Conservation (phyloP, 1,139 yeast species). For the Debaryomyces subglobosus region DNA sequence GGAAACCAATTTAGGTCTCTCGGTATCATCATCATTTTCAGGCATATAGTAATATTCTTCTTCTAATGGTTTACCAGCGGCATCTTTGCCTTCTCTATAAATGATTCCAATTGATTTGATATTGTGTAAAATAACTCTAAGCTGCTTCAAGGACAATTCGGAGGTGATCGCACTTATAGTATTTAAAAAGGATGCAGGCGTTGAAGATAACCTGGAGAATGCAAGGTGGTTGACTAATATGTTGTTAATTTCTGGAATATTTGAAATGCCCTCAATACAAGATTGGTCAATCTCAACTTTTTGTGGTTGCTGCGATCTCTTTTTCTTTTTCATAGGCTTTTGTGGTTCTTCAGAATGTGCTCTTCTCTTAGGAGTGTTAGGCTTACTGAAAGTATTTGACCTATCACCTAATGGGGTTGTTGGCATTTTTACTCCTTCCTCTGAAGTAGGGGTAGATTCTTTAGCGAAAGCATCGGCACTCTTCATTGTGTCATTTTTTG, state of each 20-base stretch:
- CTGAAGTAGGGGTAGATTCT: constrained; percentile 8
- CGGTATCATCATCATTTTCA: constrained; percentile 73
- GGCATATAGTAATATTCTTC: constrained; percentile 91
- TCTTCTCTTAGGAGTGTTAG: constrained; percentile 23
- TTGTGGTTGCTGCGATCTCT: constrained; percentile 11
- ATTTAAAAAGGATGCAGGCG: constrained; percentile 73
- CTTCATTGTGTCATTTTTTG: background rate
- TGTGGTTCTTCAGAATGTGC: constrained; percentile 37
- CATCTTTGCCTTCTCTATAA: constrained; percentile 88
- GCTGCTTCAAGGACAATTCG: constrained; percentile 46
- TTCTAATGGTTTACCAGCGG: constrained; percentile 92
- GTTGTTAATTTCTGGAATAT: constrained; percentile 57
- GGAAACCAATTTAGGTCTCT: constrained; percentile 69
- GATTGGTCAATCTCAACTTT: constrained; percentile 28
- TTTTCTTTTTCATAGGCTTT: constrained; percentile 14
- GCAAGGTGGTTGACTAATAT: constrained; percentile 84
- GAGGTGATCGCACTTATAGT: constrained; percentile 57
- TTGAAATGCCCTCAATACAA: constrained; percentile 36
- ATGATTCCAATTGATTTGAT: constrained; percentile 77
- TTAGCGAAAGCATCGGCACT: background rate
- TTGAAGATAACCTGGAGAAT: constrained; percentile 82
- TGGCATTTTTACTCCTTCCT: constrained; percentile 12
- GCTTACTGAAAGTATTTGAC: constrained; percentile 23
- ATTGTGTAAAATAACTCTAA: constrained; percentile 53
- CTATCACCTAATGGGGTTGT: constrained; percentile 29